Evolutionary conservation across 1,139 yeast species (phyloP), one percentile per base, ranked within the genome.

Genomic region (Debaryomyces fabryi): DNA sequence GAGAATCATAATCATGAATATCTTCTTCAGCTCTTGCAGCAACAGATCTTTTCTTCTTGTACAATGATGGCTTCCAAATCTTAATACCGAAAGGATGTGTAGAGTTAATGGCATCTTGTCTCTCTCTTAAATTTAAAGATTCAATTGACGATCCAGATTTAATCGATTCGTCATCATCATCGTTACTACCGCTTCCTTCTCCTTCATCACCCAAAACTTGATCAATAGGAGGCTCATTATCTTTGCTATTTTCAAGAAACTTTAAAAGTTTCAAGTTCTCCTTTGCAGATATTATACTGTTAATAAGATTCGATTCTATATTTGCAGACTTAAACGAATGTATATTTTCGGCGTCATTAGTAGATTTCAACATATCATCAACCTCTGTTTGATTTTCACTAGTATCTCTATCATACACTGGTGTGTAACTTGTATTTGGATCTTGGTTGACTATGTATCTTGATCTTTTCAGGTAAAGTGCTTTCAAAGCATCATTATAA

Each of bases 61-160:
- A 93, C 51, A 93, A 76, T 2, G 99, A 97, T 1, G 99, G 99
- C 63, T 93, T 93, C 99, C 99, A 93, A 58, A 93, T 89, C 65
- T 96, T 87, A 46, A 93, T 91, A 77, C 99, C 99, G 63, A 93
- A 93, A 0, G 99, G 99, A 71, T 95, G 99, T 1, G 98, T 91
- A 47, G 89, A 85, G 62, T 93, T 93, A 64, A 93, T 95, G 3
- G 99, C 99, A 56, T 89, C 91, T 67, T 93, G 99, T 55, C 98
- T 83, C 58, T 92, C 97, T 52, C 93, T 77, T 51, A 93, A 76
- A n/a, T 96, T 93, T 59, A 88, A 85, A 1, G 96, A 87, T 62
- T 91, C 97, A 23, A 82, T 67, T 0, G 90, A 81, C 1, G 78
- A 75, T 4, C 66, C 54, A 8, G 76, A 66, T 16, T 54, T 49